Conservation (phyloP, 225 moss, liverwort and hornwort genomes). For the Polytrichum formosum region DNA sequence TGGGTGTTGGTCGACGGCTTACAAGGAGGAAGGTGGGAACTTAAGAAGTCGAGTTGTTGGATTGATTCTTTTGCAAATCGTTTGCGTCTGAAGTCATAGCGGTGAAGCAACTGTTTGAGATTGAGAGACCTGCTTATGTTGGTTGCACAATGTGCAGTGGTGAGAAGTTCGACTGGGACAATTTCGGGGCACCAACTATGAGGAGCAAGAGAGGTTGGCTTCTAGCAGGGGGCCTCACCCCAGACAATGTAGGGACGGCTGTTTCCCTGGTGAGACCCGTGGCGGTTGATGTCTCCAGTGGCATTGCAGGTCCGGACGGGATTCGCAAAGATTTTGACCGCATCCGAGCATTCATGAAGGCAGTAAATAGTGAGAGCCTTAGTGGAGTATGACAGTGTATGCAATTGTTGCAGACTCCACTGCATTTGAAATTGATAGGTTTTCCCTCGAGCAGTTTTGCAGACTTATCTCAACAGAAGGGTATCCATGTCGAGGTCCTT, state of each 20-base stretch:
- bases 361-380: constrained; percentile 37
- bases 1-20: constrained; percentile 77
- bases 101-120: too few relatives aligned
- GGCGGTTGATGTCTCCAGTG: constrained; percentile 92
- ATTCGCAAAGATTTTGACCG: constrained; percentile 66
- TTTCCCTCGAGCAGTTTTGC: too few relatives aligned
- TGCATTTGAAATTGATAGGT: too few relatives aligned
- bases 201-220: constrained; percentile 71
- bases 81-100: too few relatives aligned
- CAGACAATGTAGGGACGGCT: constrained; percentile 69
- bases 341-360: constrained; percentile 64
- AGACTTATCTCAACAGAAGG: too few relatives aligned
- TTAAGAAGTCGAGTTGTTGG: too few relatives aligned
- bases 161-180: constrained; percentile 70
- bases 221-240: constrained; percentile 75
- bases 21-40: constrained; percentile 68
- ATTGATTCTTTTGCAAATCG: too few relatives aligned
- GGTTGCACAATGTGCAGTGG: constrained; percentile 48
- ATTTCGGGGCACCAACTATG: constrained; percentile 59
- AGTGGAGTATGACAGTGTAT: background rate
- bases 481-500: too few relatives aligned
- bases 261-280: constrained; percentile 59
- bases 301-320: constrained; percentile 73
- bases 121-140: background rate
- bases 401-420: too few relatives aligned